A percentile compares a stretch with the other conserved stretches of the same genome.
Conservation (phyloP, 257 asterid genomes). For the Petunia secreta region DNA sequence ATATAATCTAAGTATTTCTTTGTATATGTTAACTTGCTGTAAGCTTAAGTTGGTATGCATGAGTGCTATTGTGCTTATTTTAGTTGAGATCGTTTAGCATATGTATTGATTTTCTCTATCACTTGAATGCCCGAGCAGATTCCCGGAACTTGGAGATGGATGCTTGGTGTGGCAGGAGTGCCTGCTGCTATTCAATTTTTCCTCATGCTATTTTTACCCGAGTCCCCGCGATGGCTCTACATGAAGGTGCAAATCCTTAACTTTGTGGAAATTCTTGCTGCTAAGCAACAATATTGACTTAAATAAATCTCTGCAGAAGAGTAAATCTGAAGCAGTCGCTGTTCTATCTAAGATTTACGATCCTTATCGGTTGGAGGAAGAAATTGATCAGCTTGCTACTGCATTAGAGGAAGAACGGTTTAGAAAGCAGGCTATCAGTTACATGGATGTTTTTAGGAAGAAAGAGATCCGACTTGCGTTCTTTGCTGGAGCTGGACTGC, state of each 20-base stretch:
- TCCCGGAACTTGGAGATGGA: constrained; percentile 99
- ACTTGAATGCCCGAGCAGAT: constrained; percentile 54
- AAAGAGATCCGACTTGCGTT: constrained; percentile 91
- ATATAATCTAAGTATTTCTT: neutral
- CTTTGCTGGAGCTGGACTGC: constrained; percentile 90
- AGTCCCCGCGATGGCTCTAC: constrained; percentile 98
- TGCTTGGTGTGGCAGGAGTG: constrained; percentile 91
- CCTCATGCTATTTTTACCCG: constrained; percentile 87
- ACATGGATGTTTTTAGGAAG: constrained; percentile 62
- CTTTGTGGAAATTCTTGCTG: neutral
- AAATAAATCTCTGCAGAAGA: constrained; percentile 54
- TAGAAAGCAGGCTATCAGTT: constrained; percentile 54
- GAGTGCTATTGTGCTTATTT: neutral
- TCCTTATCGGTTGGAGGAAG: constrained; percentile 76
- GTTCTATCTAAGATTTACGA: constrained; percentile 93
- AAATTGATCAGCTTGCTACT: constrained; percentile 78
- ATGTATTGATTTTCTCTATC: constrained; percentile 15
- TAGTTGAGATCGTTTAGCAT: neutral
- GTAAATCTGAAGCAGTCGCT: constrained; percentile 71
- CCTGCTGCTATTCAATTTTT: constrained; percentile 80
- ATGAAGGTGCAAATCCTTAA: constrained; percentile 53
- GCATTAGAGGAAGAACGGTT: constrained; percentile 76
- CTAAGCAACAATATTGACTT: neutral
- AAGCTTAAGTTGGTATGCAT: neutral
- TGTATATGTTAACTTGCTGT: neutral